Base-by-base conservation (phyloP, 306 rosid species). In the Medicago ruthenica region DNA sequence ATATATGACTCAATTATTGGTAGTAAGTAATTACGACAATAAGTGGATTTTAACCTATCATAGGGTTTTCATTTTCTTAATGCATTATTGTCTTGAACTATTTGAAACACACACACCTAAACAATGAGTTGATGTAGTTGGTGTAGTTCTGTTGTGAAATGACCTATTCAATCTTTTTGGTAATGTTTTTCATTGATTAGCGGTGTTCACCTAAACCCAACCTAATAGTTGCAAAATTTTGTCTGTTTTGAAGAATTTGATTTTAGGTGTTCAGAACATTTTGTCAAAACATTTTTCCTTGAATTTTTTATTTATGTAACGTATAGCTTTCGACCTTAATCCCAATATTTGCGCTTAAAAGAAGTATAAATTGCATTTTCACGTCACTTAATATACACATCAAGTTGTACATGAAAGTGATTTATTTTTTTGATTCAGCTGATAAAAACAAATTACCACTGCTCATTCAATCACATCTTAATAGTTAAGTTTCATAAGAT, bases 201-300 rank as follows among this genome's bases (percentile, higher is more conserved):
- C 20, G 67, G 77, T 47, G 70, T 59, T 80, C 51, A 76, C 84
- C 87, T 59, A 83, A 65, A 76, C 40, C 67, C 74, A 67, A 83
- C 79, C 82, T 71, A 71, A 76, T 18, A 16, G 53, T 62, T 67
- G 55, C 68, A 72, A 70, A 51, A 51, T 59, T 84, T 80, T 80
- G 84, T 72, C 77, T 70, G 21, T 70, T 61, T 81, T 58, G 67
- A 55, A 57, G 16, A 66, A 20, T 10, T 57, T 63, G 44, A 15
- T 55, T 24, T 21, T 47, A 47, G 17, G 2, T 24, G n/a, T n/a
- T n/a, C n/a, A n/a, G 27, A 24, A 24, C 27, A 24, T 3, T 24
- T 24, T n/a, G n/a, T n/a, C 6, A 31, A 31, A 31, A 31, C 2
- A 31, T 31, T 31, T 31, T 31, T 31, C 36, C 36, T 31, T 6